Evolutionary conservation across 2,329 filamentous ascomycete genomes (phyloP).

Genomic region (Drechslera avenae): DNA sequence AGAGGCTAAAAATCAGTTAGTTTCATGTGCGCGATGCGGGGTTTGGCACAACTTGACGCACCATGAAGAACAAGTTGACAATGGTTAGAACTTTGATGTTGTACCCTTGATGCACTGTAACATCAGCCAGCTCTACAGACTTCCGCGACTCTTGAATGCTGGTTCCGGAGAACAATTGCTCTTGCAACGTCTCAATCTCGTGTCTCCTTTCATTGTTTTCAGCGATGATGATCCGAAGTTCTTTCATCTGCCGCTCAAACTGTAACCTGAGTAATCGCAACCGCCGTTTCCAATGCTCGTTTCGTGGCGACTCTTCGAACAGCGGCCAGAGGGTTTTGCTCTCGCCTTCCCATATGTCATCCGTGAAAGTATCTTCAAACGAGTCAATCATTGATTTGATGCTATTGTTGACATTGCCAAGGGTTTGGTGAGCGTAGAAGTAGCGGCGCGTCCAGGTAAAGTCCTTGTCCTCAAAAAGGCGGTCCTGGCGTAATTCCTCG

Average conservation of each 20-base stretch:
- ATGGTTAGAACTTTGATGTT: constrained; percentile 65
- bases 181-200: constrained; percentile 62
- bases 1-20: constrained; percentile 48
- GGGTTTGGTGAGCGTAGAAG: constrained; percentile 67
- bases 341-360: constrained; percentile 63
- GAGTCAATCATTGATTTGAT: constrained; percentile 64
- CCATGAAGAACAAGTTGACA: constrained; percentile 65
- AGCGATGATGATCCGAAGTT: constrained; percentile 55
- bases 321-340: constrained; percentile 63
- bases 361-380: constrained; percentile 63
- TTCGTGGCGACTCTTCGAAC: constrained; percentile 53
- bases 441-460: constrained; percentile 67
- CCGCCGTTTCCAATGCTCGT: constrained; percentile 56
- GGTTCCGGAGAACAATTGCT: constrained; percentile 68
- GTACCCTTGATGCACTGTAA: constrained; percentile 62
- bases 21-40: background rate
- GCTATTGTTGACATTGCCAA: constrained; percentile 64
- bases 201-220: constrained; percentile 61
- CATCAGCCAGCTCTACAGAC: constrained; percentile 61
- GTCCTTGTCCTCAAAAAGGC: constrained; percentile 65
- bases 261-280: constrained; percentile 56
- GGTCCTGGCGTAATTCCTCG: constrained; percentile 59
- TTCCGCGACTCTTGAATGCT: constrained; percentile 65
- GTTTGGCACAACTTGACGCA: background rate
- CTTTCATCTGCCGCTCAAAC: constrained; percentile 58